phyloP scores from a whole-genome alignment of 1,139 yeast genomes.

The Yamadazyma mexicana region DNA sequence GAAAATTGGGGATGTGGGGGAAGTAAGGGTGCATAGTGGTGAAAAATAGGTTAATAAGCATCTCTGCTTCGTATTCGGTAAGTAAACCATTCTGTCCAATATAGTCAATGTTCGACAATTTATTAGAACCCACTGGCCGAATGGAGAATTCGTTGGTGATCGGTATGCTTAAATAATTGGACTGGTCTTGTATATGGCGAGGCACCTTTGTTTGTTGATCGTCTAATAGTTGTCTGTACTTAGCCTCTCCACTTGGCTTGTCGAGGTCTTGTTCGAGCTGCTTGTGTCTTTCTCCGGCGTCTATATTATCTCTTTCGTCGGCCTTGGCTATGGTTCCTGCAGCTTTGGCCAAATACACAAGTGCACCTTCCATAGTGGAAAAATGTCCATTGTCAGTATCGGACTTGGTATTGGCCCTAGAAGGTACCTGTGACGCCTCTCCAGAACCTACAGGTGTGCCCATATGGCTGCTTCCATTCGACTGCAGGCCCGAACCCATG shows the following conservation, averaged over 20 bases:
- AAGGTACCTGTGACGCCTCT: too few relatives aligned
- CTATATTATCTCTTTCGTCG: conserved; percentile 65
- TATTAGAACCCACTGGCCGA: conserved; percentile 55
- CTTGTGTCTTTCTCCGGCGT: conserved; percentile 58
- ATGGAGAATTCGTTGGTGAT: conserved; percentile 27
- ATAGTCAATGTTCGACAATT: conserved; percentile 61
- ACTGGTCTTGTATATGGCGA: conserved; percentile 17
- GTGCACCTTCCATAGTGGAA: conserved; percentile 63
- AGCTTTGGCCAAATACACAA: conserved; percentile 71
- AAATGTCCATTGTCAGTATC: conserved; percentile 20
- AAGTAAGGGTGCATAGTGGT: conserved; percentile 84
- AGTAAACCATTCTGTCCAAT: conserved; percentile 59
- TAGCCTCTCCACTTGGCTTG: conserved; percentile 1
- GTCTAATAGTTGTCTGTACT: conserved; percentile 9
- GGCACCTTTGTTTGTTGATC: conserved; percentile 10
- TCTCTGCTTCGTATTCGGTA: conserved; percentile 65
- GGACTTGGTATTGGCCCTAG: background rate
- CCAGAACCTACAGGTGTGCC: background rate
- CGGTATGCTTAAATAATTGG: conserved; percentile 18
- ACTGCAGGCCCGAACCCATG: background rate
- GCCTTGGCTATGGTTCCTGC: conserved; percentile 73
- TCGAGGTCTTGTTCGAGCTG: conserved; percentile 35
- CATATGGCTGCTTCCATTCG: background rate
- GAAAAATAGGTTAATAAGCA: conserved; percentile 65
- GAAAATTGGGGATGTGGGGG: conserved; percentile 77